Evolutionary conservation across 495 filamentous ascomycete genomes (phyloP).

Genomic region (Penicillium robsamsonii): DNA sequence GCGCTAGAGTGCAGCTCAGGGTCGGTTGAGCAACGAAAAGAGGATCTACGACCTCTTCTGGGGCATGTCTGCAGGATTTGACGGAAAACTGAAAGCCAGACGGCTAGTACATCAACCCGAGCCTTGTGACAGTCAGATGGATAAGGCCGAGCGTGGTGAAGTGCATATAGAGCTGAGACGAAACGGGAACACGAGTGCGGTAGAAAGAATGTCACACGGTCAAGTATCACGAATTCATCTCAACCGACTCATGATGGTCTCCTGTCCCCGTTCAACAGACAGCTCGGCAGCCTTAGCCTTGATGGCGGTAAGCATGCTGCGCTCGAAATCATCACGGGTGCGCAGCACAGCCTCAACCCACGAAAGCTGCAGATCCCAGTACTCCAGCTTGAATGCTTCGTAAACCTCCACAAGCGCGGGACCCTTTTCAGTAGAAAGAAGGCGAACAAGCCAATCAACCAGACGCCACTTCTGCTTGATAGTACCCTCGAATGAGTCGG

Average conservation of each 20-base stretch:
- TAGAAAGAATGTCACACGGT: neutral
- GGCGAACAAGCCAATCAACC: slow-evolving; percentile 70
- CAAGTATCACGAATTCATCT: slow-evolving; percentile 50
- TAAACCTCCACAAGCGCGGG: slow-evolving; percentile 69
- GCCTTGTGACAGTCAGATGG: neutral
- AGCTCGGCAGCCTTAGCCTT: slow-evolving; percentile 85
- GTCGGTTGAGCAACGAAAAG: neutral
- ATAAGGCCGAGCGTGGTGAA: neutral
- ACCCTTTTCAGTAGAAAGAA: slow-evolving; percentile 74
- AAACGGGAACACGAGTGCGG: too few species aligned
- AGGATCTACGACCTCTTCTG: neutral
- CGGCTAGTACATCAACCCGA: neutral
- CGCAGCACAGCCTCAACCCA: slow-evolving; percentile 96
- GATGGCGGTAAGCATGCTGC: slow-evolving; percentile 79
- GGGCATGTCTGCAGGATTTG: neutral
- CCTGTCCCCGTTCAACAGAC: slow-evolving; percentile 69
- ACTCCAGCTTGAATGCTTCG: slow-evolving; percentile 74
- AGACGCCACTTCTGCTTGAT: slow-evolving; percentile 92
- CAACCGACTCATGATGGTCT: slow-evolving; percentile 89
- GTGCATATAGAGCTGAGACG: neutral
- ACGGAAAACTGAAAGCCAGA: neutral
- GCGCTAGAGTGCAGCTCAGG: neutral
- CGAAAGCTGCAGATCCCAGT: slow-evolving; percentile 91
- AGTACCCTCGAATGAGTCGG: slow-evolving; percentile 62
- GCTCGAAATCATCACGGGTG: slow-evolving; percentile 87